Evolutionary conservation across 345 rosid species (phyloP).

Genomic region (Gossypium sturtianum): DNA sequence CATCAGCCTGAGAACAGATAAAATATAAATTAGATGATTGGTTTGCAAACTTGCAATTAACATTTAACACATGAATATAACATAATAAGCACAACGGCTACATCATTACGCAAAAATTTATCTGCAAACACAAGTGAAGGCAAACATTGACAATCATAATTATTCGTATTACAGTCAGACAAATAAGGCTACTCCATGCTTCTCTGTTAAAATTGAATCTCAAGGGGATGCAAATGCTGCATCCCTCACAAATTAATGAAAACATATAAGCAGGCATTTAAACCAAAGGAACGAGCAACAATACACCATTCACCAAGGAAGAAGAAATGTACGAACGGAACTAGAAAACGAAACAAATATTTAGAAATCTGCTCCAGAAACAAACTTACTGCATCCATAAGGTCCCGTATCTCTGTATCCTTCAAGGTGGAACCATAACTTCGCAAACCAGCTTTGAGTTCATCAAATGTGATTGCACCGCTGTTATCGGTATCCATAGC

Average conservation of each 20-base stretch:
- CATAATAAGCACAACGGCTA: not conserved
- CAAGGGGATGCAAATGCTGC: no score
- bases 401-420: slow-evolving; percentile 86
- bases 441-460: slow-evolving; percentile 89
- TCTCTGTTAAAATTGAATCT: no score
- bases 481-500: slow-evolving; percentile 95
- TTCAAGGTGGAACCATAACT: slow-evolving; percentile 93
- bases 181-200: no score
- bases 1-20: slow-evolving; percentile 69
- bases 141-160: not conserved
- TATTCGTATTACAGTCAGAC: no score
- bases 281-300: not conserved
- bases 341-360: not conserved
- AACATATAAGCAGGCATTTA: not conserved
- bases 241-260: not conserved
- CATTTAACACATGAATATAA: not conserved
- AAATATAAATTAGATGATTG: not conserved
- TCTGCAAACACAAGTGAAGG: no score
- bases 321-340: not conserved
- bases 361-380: not conserved
- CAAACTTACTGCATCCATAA: slow-evolving; percentile 92
- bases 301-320: not conserved
- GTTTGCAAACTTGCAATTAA: slow-evolving; percentile 14
- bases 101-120: not conserved
- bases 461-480: slow-evolving; percentile 98